Evolutionary conservation across 1,284 basidiomycete genomes (phyloP).

Genomic region (Boletellus deceptivus): DNA sequence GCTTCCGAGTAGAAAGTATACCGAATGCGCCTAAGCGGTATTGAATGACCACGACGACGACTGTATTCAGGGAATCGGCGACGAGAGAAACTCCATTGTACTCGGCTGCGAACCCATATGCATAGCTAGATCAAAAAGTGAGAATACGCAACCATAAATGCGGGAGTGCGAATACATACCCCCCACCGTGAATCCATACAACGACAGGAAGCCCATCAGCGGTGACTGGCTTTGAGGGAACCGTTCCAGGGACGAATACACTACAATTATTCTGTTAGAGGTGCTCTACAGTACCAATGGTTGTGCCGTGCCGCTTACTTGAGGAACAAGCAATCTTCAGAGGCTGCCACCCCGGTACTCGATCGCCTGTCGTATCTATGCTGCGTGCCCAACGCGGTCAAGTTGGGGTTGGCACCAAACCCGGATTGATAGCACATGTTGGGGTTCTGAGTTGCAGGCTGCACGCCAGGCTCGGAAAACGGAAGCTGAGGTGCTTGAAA

Average conservation of each 20-base stretch:
- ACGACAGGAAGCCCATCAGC: conserved; percentile 11
- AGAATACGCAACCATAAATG: not conserved
- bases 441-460: conserved; percentile 16
- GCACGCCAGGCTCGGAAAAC: conserved; percentile 1
- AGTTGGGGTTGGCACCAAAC: not conserved
- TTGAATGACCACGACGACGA: conserved; percentile 40
- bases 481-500: conserved; percentile 18
- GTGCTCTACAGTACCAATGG: too few species aligned
- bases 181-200: conserved; percentile 26
- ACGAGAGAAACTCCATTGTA: conserved; percentile 20
- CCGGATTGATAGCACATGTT: conserved; percentile 12
- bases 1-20: conserved; percentile 6
- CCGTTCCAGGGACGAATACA: conserved; percentile 13
- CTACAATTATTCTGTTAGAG: not conserved
- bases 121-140: conserved; percentile 7
- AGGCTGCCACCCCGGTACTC: not conserved
- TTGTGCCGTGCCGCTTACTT: conserved; percentile 13
- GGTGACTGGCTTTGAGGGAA: not conserved
- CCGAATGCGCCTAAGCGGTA: conserved; percentile 46
- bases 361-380: conserved; percentile 7
- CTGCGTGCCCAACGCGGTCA: not conserved
- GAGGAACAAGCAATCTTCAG: conserved; percentile 24
- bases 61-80: conserved; percentile 22
- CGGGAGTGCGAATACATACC: conserved; percentile 5
- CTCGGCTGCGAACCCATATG: conserved; percentile 5